phyloP scores from a whole-genome alignment of 148 eudicot genomes.

The Gaultheria prostrata region DNA sequence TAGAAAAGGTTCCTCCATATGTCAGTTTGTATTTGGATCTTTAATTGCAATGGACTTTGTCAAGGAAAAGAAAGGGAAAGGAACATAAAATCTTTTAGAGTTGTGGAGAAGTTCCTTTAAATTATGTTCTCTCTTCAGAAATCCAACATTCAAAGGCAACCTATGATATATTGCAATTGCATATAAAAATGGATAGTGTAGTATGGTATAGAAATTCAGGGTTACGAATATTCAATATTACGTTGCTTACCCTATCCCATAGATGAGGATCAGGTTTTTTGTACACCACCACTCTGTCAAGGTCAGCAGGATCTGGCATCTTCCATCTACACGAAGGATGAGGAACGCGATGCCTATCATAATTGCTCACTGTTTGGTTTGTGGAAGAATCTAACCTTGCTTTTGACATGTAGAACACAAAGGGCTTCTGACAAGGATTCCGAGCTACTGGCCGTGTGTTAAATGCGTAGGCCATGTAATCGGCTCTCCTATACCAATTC shows the following conservation, averaged over 20 bases:
- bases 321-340: slow-evolving; percentile 50
- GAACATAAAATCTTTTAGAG: neutral
- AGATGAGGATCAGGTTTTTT: slow-evolving; percentile 48
- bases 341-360: slow-evolving; percentile 31
- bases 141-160: neutral
- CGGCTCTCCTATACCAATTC: slow-evolving; percentile 57
- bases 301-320: slow-evolving; percentile 40
- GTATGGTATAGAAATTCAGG: neutral
- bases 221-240: too few relatives aligned
- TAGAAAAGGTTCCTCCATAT: neutral
- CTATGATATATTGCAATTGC: neutral
- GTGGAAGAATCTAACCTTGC: slow-evolving; percentile 26
- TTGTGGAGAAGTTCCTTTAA: neutral
- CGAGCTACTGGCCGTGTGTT: slow-evolving; percentile 55
- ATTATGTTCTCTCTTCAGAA: neutral
- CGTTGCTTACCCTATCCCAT: slow-evolving; percentile 50
- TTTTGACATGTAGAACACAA: slow-evolving; percentile 43
- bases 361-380: slow-evolving; percentile 41
- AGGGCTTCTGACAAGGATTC: slow-evolving; percentile 61
- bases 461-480: slow-evolving; percentile 55
- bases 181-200: neutral
- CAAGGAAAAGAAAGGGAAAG: neutral
- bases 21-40: neutral
- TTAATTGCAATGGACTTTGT: neutral
- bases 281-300: slow-evolving; percentile 39